A percentile compares a stretch with the other conserved stretches of the same genome.
These are phyloP conservation scores for Agaricales sp. DNA, from an alignment of 1,284 basidiomycete genomes.

Conservation along the genomic window DNA sequence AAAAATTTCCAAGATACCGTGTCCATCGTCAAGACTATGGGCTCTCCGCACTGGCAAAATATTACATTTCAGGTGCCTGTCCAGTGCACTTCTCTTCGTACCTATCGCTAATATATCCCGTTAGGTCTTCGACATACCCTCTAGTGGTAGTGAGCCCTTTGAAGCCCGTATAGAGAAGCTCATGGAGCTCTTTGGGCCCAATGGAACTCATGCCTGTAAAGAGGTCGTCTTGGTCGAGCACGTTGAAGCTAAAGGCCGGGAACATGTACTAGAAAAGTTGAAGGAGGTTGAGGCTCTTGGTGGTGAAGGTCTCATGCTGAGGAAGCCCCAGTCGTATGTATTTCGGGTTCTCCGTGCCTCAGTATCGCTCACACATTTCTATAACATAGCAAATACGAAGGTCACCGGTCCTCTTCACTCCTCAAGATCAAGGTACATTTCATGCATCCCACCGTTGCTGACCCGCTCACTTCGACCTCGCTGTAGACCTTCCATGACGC, in stretches of 20 bases:
- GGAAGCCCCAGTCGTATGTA: constrained; percentile 39
- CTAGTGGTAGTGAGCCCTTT: constrained; percentile 35
- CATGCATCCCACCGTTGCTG: not conserved
- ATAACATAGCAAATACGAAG: constrained; percentile 36
- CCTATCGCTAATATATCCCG: too few species aligned
- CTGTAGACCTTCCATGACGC: constrained; percentile 52
- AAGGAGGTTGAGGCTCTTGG: constrained; percentile 44
- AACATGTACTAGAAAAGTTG: constrained; percentile 45
- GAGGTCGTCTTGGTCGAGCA: constrained; percentile 46
- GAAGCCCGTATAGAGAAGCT: constrained; percentile 44
- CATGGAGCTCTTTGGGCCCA: constrained; percentile 35
- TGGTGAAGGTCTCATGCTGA: constrained; percentile 63
- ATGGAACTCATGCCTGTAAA: constrained; percentile 29
- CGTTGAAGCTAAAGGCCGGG: constrained; percentile 30
- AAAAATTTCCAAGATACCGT: constrained; percentile 48
- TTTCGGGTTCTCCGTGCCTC: not conserved
- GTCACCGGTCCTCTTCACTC: constrained; percentile 38
- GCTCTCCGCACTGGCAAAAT: constrained; percentile 46
- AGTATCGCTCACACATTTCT: constrained; percentile 1
- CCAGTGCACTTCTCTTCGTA: not conserved
- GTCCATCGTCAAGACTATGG: constrained; percentile 46
- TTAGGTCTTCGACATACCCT: constrained; percentile 63
- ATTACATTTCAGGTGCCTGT: constrained; percentile 46
- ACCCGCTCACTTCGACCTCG: not conserved
- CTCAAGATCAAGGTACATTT: constrained; percentile 45